phyloP scores from a whole-genome alignment of 352 stramenopile species.

The Labyrinthula sp. region DNA sequence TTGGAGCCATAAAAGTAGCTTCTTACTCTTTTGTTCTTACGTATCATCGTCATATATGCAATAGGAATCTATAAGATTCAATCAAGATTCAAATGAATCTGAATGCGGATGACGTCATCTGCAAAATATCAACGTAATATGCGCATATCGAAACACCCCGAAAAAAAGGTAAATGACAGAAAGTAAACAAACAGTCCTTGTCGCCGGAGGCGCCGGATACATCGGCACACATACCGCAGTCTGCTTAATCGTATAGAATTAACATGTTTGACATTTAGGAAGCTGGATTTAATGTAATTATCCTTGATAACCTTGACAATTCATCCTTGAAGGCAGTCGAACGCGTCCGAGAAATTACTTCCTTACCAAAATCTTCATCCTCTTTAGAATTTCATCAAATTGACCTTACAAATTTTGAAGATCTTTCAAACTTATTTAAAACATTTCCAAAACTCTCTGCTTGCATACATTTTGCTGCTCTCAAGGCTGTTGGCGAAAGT shows the following conservation, averaged over 20 bases:
- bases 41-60: too few species aligned
- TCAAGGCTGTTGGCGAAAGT: conserved; percentile 61
- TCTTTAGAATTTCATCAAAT: conserved; percentile 23
- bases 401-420: conserved; percentile 40
- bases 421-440: conserved; percentile 45
- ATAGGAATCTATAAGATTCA: too few species aligned
- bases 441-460: conserved; percentile 42
- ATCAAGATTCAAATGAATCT: too few species aligned
- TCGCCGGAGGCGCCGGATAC: conserved; percentile 53
- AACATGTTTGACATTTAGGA: conserved; percentile 53
- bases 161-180: too few species aligned
- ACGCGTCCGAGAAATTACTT: conserved; percentile 46
- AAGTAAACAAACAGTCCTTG: conserved; percentile 29
- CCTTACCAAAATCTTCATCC: conserved; percentile 2
- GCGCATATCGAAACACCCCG: too few species aligned
- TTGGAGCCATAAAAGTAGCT: too few species aligned
- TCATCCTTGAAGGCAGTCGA: conserved; percentile 35
- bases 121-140: too few species aligned
- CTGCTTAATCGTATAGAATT: too few species aligned
- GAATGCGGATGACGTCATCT: too few species aligned
- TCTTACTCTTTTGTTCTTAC: too few species aligned
- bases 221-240: conserved; percentile 65
- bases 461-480: conserved; percentile 57
- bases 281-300: conserved; percentile 49
- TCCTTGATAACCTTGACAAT: conserved; percentile 63